A percentile compares a stretch with the other conserved stretches of the same genome.
Evolutionary conservation across 305 asterid genomes (phyloP).

Genomic region (Solanum chacoense): DNA sequence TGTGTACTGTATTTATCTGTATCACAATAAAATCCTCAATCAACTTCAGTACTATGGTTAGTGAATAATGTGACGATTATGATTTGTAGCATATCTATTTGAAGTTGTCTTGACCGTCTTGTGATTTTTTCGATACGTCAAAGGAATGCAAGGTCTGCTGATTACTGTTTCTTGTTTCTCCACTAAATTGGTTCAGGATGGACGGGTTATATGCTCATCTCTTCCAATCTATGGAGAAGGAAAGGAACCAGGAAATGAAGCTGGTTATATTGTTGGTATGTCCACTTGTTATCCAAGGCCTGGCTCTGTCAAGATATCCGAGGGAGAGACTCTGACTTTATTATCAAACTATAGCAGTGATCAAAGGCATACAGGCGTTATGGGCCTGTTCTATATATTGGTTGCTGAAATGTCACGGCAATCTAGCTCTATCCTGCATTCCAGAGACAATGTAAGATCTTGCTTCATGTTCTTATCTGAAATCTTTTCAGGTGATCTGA

Average conservation of each 20-base stretch:
- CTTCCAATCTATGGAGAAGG: conserved; percentile 30
- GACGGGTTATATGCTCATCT: conserved; percentile 23
- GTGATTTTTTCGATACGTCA: background rate
- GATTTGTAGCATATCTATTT: background rate
- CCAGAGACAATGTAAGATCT: conserved; percentile 4
- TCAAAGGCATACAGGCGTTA: conserved; percentile 26
- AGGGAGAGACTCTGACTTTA: conserved; percentile 22
- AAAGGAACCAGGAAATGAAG: conserved; percentile 22
- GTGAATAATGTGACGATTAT: background rate
- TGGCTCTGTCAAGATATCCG: conserved; percentile 19
- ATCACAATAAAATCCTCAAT: background rate
- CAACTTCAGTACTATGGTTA: background rate
- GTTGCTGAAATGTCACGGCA: conserved; percentile 13
- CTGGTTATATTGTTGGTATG: conserved; percentile 40
- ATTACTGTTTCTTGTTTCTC: background rate
- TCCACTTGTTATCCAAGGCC: conserved; percentile 31
- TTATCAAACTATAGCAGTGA: conserved; percentile 23
- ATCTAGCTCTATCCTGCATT: background rate
- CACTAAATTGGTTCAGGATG: conserved; percentile 16
- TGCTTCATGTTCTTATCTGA: background rate
- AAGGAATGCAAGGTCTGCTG: background rate
- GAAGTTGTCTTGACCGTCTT: background rate
- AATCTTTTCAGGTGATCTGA: background rate
- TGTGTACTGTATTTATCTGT: background rate
- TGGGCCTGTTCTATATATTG: conserved; percentile 33